A percentile compares a stretch with the other conserved stretches of the same genome.
These are phyloP conservation scores for Malus domestica DNA, from an alignment of 306 rosid genomes.

Conservation along the genomic window DNA sequence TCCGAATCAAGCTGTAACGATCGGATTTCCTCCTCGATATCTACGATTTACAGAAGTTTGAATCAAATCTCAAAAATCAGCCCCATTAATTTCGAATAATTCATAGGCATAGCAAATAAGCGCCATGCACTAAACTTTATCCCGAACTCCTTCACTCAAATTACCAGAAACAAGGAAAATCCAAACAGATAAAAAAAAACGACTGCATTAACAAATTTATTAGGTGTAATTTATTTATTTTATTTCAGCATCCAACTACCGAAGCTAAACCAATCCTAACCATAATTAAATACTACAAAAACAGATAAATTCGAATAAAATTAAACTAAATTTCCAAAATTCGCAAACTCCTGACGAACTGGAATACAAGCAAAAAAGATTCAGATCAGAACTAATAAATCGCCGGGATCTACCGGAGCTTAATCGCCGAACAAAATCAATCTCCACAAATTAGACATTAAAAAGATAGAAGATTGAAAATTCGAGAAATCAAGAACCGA, in stretches of 20 bases:
- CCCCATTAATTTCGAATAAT: background rate
- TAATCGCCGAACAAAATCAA: background rate
- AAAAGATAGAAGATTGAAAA: background rate
- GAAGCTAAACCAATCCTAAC: background rate
- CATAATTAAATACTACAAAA: background rate
- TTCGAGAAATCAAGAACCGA: background rate
- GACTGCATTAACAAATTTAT: background rate
- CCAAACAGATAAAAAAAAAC: background rate
- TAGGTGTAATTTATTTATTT: background rate
- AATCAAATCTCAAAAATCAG: background rate
- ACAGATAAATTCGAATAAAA: background rate
- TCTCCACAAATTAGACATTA: background rate
- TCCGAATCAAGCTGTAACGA: conserved; percentile 82
- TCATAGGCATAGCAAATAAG: background rate
- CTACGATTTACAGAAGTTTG: conserved; percentile 37
- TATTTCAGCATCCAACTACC: background rate
- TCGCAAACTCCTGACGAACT: background rate
- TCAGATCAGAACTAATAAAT: conserved; percentile 1
- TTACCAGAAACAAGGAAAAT: background rate
- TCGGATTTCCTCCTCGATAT: conserved; percentile 87
- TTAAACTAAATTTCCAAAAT: background rate
- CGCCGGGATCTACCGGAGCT: conserved; percentile 1
- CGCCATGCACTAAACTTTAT: background rate
- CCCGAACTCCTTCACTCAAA: background rate
- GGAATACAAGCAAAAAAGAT: background rate